Evolutionary conservation across 73 alveolate genomes (phyloP).

Genomic region (Paramecium primaurelia): DNA sequence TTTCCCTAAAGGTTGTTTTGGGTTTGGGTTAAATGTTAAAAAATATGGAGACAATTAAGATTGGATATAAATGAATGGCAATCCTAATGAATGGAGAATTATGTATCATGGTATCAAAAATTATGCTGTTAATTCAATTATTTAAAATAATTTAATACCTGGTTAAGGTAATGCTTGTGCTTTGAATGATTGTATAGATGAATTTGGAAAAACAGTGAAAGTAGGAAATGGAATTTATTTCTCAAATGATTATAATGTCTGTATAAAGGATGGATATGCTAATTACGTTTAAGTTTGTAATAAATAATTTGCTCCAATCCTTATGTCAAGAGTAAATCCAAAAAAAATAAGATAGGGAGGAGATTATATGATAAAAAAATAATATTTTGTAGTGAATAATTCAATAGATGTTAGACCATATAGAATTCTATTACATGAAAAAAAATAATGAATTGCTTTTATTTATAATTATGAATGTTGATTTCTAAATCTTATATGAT

Average conservation of each 20-base stretch:
- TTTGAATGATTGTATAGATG: not conserved
- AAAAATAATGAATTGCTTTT: too few relatives aligned
- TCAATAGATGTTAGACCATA: not conserved
- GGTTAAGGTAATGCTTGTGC: not conserved
- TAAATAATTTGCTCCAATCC: not conserved
- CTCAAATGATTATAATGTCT: not conserved
- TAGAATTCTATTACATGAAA: not conserved
- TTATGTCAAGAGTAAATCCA: not conserved
- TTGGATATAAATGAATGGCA: not conserved
- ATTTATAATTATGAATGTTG: too few relatives aligned
- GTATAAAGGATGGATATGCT: too few relatives aligned
- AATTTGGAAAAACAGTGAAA: not conserved
- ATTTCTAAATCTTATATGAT: too few relatives aligned
- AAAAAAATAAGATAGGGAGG: not conserved
- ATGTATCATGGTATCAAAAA: not conserved
- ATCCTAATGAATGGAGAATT: not conserved
- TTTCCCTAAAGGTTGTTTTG: not conserved
- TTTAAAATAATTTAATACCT: not conserved
- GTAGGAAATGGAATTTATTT: not conserved
- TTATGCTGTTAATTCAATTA: not conserved
- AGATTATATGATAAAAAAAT: not conserved
- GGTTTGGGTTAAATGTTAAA: not conserved
- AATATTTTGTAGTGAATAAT: not conserved
- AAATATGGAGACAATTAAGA: not conserved
- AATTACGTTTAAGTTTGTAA: too few relatives aligned